Conservation (phyloP, 345 rosid genomes). For the Cardamine occulta region DNA sequence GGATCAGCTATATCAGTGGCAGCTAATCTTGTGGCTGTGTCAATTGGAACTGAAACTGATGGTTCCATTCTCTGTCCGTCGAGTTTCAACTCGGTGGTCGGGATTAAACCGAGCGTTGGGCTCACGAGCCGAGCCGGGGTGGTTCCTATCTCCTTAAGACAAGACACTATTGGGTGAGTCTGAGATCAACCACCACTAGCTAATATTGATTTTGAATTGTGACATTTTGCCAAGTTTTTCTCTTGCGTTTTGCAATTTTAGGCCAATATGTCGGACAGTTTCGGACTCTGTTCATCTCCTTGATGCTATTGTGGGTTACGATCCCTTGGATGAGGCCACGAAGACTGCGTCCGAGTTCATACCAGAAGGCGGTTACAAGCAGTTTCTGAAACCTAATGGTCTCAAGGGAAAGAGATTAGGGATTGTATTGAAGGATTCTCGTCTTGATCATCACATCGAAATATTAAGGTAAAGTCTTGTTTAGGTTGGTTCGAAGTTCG, state of each 20-base stretch:
- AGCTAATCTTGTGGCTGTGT: conserved; percentile 61
- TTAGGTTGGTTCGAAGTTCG: not conserved
- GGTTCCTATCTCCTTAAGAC: conserved; percentile 61
- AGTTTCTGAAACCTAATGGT: conserved; percentile 54
- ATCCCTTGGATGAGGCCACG: conserved; percentile 56
- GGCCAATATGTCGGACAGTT: conserved; percentile 68
- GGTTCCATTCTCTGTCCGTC: conserved; percentile 76
- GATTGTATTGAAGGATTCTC: conserved; percentile 49
- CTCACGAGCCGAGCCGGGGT: conserved; percentile 78
- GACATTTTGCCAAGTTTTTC: not conserved
- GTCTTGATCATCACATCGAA: conserved; percentile 50
- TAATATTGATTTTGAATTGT: not conserved
- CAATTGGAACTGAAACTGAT: conserved; percentile 72
- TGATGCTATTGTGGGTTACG: conserved; percentile 64
- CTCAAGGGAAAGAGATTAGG: conserved; percentile 67
- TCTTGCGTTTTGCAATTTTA: conserved; percentile 29
- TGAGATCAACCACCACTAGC: conserved; percentile 29
- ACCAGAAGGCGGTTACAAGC: conserved; percentile 60
- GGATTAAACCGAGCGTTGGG: conserved; percentile 74
- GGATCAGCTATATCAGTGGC: conserved; percentile 80
- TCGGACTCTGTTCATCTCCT: conserved; percentile 63
- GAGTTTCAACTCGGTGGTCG: conserved; percentile 60
- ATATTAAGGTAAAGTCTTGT: not conserved
- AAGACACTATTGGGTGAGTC: conserved; percentile 66
- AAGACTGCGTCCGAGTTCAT: conserved; percentile 48